Evolutionary conservation across 371 early-diverging fungal genomes (phyloP).

Genomic region (Funneliformis caledonium): DNA sequence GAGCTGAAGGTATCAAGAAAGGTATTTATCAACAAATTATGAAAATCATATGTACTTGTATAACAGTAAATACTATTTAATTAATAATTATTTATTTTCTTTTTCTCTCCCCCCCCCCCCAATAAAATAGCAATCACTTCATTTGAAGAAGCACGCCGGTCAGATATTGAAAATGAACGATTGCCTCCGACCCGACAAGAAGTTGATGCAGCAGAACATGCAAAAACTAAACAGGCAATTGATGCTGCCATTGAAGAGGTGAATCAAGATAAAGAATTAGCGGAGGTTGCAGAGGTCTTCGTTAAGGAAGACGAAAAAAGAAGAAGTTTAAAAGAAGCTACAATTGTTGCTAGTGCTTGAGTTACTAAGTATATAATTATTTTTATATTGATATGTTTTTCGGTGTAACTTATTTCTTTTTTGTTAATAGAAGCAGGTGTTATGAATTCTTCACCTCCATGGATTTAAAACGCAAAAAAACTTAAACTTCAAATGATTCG

Average conservation of each 20-base stretch:
- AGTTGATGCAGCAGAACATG: slow-evolving; percentile 49
- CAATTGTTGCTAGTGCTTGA: slow-evolving; percentile 1
- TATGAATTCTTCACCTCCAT: background rate
- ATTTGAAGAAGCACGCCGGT: slow-evolving; percentile 90
- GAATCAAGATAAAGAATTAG: slow-evolving; percentile 49
- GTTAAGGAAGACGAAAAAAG: slow-evolving; percentile 51
- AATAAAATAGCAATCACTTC: slow-evolving; percentile 70
- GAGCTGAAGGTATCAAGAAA: slow-evolving; percentile 88
- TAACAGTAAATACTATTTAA: background rate
- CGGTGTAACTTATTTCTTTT: background rate
- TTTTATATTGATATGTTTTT: background rate
- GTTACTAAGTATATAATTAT: background rate
- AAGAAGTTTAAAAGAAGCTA: slow-evolving; percentile 35
- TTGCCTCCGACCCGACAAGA: slow-evolving; percentile 81
- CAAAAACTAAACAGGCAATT: slow-evolving; percentile 58
- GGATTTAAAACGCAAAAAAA: no score
- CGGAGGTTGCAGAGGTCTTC: slow-evolving; percentile 55
- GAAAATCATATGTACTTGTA: background rate
- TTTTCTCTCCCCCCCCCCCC: background rate
- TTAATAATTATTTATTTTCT: background rate
- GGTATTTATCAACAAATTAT: slow-evolving; percentile 53
- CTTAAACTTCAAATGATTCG: no score
- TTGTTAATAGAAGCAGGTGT: background rate
- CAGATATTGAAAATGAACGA: slow-evolving; percentile 91
- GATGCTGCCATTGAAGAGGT: slow-evolving; percentile 56